These are phyloP conservation scores for Coemansia sp. DNA, from an alignment of 192 early-diverging fungal species.

Conservation along the genomic window DNA sequence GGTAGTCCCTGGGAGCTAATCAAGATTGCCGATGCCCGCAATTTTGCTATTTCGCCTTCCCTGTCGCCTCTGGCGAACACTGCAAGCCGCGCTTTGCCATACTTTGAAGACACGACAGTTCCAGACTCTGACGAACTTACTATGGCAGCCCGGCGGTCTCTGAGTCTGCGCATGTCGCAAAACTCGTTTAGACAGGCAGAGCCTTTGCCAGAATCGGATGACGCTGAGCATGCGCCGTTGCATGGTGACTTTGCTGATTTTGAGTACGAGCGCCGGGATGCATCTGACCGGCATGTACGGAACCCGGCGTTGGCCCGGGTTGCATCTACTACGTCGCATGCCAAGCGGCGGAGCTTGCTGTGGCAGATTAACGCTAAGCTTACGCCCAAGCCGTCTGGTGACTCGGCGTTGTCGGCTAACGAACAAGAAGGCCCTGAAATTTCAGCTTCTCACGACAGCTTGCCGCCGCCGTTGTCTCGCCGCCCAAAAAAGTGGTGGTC, in stretches of 20 bases:
- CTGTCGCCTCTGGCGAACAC: constrained; percentile 16
- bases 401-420: background rate
- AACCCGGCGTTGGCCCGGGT: constrained; percentile 17
- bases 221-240: background rate
- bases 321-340: constrained; percentile 1
- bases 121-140: constrained; percentile 48
- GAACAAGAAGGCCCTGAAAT: background rate
- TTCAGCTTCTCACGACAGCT: background rate
- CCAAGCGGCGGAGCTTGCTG: constrained; percentile 41
- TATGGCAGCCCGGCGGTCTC: constrained; percentile 34
- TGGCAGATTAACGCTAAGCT: constrained; percentile 28
- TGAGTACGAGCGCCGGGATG: background rate
- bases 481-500: constrained; percentile 46
- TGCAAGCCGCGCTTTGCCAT: constrained; percentile 14
- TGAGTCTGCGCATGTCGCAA: constrained; percentile 46
- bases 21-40: constrained; percentile 20
- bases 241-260: background rate
- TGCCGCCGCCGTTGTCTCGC: background rate
- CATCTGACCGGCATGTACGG: background rate
- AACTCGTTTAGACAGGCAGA: constrained; percentile 40
- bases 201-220: constrained; percentile 46
- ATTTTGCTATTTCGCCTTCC: constrained; percentile 26
- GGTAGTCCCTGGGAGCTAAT: constrained; percentile 50
- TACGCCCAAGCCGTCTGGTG: background rate
- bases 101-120: constrained; percentile 41